Base-by-base conservation (phyloP, 2,329 filamentous ascomycete species). In the Chaetomiaceae sp. region DNA sequence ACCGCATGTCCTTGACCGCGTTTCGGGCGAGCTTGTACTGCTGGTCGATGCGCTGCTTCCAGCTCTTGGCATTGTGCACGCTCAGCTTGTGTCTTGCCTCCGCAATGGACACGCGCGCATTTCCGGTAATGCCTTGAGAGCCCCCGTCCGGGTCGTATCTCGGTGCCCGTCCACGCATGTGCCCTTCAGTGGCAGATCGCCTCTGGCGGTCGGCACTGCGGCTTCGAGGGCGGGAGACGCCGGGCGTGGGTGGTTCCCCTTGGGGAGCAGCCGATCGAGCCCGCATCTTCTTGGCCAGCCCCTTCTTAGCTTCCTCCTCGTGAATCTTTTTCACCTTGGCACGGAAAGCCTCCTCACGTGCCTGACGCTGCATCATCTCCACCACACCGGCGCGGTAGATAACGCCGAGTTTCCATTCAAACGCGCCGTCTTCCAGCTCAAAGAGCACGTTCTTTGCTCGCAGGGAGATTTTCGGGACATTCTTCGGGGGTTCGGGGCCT, bases 351-450 rank as follows among this genome's bases (percentile, higher is more conserved):
- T 95, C 88, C 63, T 95, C 88, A 35, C 93, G 81, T 4, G 91
- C 90, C 45, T 95, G 71, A 17, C 93, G 79, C 64, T 97, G 93
- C 62, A 84, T 83, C 65, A 97, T 91, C 64, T 98, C 93, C 45
- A 90, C 72, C 17, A 91, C 75, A 0, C 94, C 93, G 37, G 88
- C 81, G 26, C 91, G 83, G 64, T 97, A 98, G 42, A 98, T 98
- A 60, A 89, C 83, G 14, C 90, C 88, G 9, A 98, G 72, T 62
- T 96, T 97, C 87, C 90, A 98, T 64, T 98, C 93, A 59, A 98
- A 98, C 0, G 88, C 84, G 40, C 93, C 91, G 62, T 98, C 93
- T 66, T 98, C 93, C 29, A 98, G 74, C 60, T 97, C 91, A 49
- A 98, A 91, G 2, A 95, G 69, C 19, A 98, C 73, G 5, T 86